phyloP scores from a whole-genome alignment of 2,329 filamentous ascomycete genomes.

The Chaetomium strumarium region DNA sequence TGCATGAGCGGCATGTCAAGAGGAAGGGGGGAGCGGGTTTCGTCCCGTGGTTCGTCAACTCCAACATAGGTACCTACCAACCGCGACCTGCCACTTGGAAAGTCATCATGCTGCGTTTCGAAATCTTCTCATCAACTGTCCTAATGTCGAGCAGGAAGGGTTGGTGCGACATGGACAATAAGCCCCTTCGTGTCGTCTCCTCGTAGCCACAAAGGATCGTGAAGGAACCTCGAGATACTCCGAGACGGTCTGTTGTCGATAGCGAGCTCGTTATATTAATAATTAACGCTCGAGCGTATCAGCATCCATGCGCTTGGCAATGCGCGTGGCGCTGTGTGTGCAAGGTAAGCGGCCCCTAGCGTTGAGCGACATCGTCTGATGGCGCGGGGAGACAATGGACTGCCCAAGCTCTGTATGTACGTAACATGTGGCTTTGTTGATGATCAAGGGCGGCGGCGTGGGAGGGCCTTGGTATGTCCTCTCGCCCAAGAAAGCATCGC shows the following conservation, averaged over 20 bases:
- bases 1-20: slow-evolving; percentile 23
- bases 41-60: slow-evolving; percentile 6
- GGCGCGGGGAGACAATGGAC: slow-evolving; percentile 4
- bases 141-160: background rate
- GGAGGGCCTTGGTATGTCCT: background rate
- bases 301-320: slow-evolving; percentile 11
- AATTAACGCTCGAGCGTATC: slow-evolving; percentile 14
- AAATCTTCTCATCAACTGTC: no score
- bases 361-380: background rate
- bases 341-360: background rate
- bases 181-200: background rate
- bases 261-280: slow-evolving; percentile 16
- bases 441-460: slow-evolving; percentile 9
- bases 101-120: background rate
- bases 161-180: slow-evolving; percentile 8
- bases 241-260: background rate
- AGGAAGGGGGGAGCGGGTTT: slow-evolving; percentile 9
- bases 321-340: background rate
- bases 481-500: background rate
- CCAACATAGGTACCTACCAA: background rate
- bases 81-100: background rate
- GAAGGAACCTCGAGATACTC: background rate
- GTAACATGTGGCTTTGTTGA: slow-evolving; percentile 19
- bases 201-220: background rate
- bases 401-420: background rate